Base-by-base conservation (phyloP, 192 early-diverging fungal species). In the Rhizophagus prolifer region DNA sequence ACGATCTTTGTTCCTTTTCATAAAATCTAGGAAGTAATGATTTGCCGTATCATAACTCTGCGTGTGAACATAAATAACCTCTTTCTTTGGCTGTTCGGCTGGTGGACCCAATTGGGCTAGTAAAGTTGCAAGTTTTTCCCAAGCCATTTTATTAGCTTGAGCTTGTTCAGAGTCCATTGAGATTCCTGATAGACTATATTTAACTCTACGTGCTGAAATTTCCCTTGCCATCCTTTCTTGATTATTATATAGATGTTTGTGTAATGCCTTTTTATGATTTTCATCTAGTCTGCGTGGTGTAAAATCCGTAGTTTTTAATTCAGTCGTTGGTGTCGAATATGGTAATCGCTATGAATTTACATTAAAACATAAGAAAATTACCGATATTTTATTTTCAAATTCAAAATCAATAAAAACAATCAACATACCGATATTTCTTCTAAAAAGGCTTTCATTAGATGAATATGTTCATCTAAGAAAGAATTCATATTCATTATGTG, bases 401-500 rank as follows among this genome's bases (percentile, higher is more conserved):
- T 2, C 31, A 34, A 34, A 34, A 34, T 34, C 31, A 4, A 34
- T 34, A 34, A 50, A 28, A 50, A 28, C 16, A 80, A 76, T 7
- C 83, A 79, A 70, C 78, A 80, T 19, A 81, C 88, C 3, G 94
- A 92, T 47, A 97, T 93, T 61, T 94, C 90, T 3, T 86, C 85
- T 70, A 98, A 82, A 81, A 96, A 98, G 30, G 81, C 77, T 60
- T 88, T 90, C 3, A 98, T 93, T 38, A 88, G 90, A 58, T 86
- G 83, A 61, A 91, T 90, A 80, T 99, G 97, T 46, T 90, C 85
- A 6, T 87, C 80, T 76, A 99, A 83, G 72, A 97, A 93, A 65
- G 91, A 89, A 81, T 99, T 98, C 23, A 97, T 85, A n/a, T 89
- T 88, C 30, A 87, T 88, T 96, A 99, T 98, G 80, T 91, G 97